Evolutionary conservation across 768 basidiomycete species (phyloP), one percentile per base, ranked within the genome.

Genomic region (Tricholoma flavovirens): DNA sequence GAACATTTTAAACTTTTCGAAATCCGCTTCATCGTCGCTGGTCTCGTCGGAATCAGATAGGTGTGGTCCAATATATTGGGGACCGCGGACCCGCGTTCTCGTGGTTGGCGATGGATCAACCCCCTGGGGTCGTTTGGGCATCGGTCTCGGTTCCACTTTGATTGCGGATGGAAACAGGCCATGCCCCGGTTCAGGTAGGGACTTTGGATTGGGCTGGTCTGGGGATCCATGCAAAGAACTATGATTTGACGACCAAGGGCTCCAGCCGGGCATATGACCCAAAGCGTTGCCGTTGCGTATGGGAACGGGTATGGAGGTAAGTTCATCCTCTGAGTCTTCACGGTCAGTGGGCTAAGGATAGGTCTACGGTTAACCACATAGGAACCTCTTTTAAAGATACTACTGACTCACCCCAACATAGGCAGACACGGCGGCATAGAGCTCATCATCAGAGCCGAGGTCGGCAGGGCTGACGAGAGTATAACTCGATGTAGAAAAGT

Each of bases 1-100:
- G 19, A 74, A 66, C 67, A 78, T 73, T 57, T 80, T 79, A 64
- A 73, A 77, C 32, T 66, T 66, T 53, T 75, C 74, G 48, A 77
- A 77, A 9, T 74, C 71, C 8, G 67, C 67, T 30, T 69, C 73
- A 46, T 74, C 74, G 30, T 71, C 64, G 26, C 61, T 66, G 36
- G 65, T 69, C 49, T 72, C 69, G 42, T 65, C 65, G 53, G 64
- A 63, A 61, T 63, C 73, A 59, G 54, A 60, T 51, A 74, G 56
- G 33, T 66, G 67, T 6, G 74, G 73, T 2, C 73, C 74, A 38
- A 73, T 62, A 53, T 75, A 74, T 3, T 64, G 52, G 30, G 73
- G 67, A n/a, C 66, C 67, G 24, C 59, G 62, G 15, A 59, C 53
- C 29, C 65, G 64, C 32, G 60, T 43, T 49, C 67, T 63, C 24